Evolutionary conservation across 2,329 filamentous ascomycete genomes (phyloP).

Genomic region (Aquanectria penicillioides): DNA sequence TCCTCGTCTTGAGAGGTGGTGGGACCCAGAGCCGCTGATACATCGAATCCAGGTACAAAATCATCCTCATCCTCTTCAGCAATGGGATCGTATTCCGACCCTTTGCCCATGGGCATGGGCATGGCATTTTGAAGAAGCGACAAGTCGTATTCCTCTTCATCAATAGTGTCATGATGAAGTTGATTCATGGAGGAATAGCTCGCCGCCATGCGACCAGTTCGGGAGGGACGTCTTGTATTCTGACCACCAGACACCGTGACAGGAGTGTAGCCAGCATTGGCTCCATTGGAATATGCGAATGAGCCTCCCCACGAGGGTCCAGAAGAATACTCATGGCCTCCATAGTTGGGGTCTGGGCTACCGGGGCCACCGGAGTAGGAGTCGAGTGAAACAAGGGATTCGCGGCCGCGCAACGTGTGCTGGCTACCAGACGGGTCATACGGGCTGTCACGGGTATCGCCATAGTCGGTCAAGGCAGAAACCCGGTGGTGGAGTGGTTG

Average conservation of each 20-base stretch:
- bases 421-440: constrained; percentile 37
- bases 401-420: constrained; percentile 45
- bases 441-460: constrained; percentile 39
- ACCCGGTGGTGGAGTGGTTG: constrained; percentile 43
- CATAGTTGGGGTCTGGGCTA: constrained; percentile 31
- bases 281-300: constrained; percentile 40
- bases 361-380: constrained; percentile 40
- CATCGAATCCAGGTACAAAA: constrained; percentile 53
- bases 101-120: constrained; percentile 52
- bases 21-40: constrained; percentile 58
- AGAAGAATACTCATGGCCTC: constrained; percentile 32
- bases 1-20: constrained; percentile 54
- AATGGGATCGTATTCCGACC: constrained; percentile 46
- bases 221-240: constrained; percentile 37
- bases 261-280: constrained; percentile 42
- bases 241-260: constrained; percentile 33
- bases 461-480: constrained; percentile 48
- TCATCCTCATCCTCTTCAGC: constrained; percentile 45
- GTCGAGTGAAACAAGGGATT: constrained; percentile 53
- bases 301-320: constrained; percentile 41
- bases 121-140: constrained; percentile 54
- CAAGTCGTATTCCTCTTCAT: constrained; percentile 57
- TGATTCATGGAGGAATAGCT: constrained; percentile 40
- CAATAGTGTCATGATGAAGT: constrained; percentile 45
- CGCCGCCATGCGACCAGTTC: constrained; percentile 35